Percentiles rank a stretch among this genome's conserved stretches.
Evolutionary conservation across 169 alveolate species (phyloP).

Genomic region (Perkinsus chesapeaki): DNA sequence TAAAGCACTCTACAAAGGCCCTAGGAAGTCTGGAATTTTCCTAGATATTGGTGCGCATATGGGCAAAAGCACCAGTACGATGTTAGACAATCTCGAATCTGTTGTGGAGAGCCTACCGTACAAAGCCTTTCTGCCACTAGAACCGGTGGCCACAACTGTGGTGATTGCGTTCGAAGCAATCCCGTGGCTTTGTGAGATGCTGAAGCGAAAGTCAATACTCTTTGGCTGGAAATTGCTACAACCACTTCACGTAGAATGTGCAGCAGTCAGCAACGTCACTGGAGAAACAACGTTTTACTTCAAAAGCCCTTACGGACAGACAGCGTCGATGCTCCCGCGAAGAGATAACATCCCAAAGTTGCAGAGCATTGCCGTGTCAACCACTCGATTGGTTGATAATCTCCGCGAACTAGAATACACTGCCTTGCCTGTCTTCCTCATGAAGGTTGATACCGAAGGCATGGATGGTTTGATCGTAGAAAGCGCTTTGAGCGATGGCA

Average conservation of each 20-base stretch:
- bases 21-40: not conserved
- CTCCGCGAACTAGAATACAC: not conserved
- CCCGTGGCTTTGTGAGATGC: not conserved
- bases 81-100: not conserved
- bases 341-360: not conserved
- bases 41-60: not conserved
- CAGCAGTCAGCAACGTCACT: not conserved
- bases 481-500: not conserved
- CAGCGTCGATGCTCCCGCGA: not conserved
- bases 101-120: not conserved
- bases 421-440: not conserved
- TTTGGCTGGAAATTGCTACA: not conserved
- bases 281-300: not conserved
- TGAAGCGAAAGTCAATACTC: not conserved
- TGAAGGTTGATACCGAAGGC: not conserved
- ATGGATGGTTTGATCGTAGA: not conserved
- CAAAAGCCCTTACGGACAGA: not conserved
- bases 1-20: not conserved
- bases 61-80: not conserved
- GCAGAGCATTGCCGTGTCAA: not conserved
- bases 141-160: not conserved
- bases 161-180: not conserved
- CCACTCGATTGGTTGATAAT: not conserved
- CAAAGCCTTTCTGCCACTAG: not conserved
- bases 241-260: not conserved